Base-by-base conservation (phyloP, 2,329 filamentous ascomycete genomes). In the Amesomyces nigricolor region DNA sequence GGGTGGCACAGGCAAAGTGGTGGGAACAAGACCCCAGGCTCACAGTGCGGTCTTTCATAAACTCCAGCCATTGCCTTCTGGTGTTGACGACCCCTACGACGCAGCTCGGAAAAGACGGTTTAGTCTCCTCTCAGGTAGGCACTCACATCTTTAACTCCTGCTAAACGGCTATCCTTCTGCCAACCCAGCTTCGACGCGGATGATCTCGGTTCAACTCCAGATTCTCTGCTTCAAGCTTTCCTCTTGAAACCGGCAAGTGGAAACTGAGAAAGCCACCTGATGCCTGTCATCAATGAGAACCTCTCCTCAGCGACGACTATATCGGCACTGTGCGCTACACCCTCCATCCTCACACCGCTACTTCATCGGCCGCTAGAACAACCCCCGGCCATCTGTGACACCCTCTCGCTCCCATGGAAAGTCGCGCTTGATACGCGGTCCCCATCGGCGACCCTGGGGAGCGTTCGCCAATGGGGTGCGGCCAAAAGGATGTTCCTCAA, bases 321-420 rank as follows among this genome's bases (percentile, higher is more conserved):
- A 5, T 30, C 44, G 56, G 47, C 59, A 61, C 59, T 61, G 56
- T 61, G 54, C 37, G 11, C 13, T 29, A 10, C 45, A 16, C 53
- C 40, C n/a, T 19, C 30, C 26, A 47, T 37, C 40, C 57, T 51
- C 59, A 55, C 58, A 61, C 59, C 59, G 59, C 59, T 57, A 58
- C 57, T 61, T 51, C 51, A 45, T n/a, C 37, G 26, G 13, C 35
- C 43, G 51, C 54, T 61, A 61, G 35, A 59, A 30, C 51, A 59
- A 61, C 56, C 35, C 57, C 57, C 51, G 22, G 22, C 22, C 6
- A 26, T 26, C 22, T 26, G 22, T 26, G 22, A 26, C 22, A 26
- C 22, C 46, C 30, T 19, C 14, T 39, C 16, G 13, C 44, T 47
- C 53, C 38, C 48, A 17, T 44, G 11, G 32, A 48, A 56, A 51